Evolutionary conservation across 2,329 filamentous ascomycete genomes (phyloP).

Genomic region (Cladosporium phlei): DNA sequence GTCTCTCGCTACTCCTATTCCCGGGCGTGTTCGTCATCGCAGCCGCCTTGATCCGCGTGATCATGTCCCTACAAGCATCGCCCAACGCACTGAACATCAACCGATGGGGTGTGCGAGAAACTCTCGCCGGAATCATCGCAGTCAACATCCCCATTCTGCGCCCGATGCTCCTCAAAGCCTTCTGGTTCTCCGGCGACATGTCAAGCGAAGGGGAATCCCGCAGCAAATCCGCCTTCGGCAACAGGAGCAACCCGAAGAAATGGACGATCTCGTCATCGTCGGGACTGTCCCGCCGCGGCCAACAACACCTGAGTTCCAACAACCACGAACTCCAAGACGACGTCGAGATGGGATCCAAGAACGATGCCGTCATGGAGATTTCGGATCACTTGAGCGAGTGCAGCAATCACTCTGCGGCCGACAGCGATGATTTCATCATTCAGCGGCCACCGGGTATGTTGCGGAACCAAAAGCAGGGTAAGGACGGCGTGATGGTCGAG

Average conservation of each 20-base stretch:
- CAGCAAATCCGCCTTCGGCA: neutral
- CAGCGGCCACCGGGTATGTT: neutral
- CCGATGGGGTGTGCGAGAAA: conserved; percentile 37
- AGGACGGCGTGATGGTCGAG: neutral
- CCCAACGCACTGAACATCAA: conserved; percentile 34
- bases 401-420: neutral
- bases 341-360: neutral
- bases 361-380: neutral
- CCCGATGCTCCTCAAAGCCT: conserved; percentile 27
- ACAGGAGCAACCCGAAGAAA: neutral
- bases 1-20: conserved; percentile 30
- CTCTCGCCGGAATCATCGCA: conserved; percentile 34
- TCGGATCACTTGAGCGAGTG: neutral
- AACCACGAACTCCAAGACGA: neutral
- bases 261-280: neutral
- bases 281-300: neutral
- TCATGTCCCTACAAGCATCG: conserved; percentile 28
- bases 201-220: neutral
- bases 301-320: neutral
- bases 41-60: conserved; percentile 32
- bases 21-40: conserved; percentile 36
- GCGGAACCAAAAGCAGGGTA: neutral
- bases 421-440: conserved; percentile 1
- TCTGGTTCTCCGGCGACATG: conserved; percentile 25
- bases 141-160: conserved; percentile 34